Evolutionary conservation across 768 basidiomycete genomes (phyloP), one percentile per base, ranked within the genome.

Genomic region (Cystobasidium onofrii): DNA sequence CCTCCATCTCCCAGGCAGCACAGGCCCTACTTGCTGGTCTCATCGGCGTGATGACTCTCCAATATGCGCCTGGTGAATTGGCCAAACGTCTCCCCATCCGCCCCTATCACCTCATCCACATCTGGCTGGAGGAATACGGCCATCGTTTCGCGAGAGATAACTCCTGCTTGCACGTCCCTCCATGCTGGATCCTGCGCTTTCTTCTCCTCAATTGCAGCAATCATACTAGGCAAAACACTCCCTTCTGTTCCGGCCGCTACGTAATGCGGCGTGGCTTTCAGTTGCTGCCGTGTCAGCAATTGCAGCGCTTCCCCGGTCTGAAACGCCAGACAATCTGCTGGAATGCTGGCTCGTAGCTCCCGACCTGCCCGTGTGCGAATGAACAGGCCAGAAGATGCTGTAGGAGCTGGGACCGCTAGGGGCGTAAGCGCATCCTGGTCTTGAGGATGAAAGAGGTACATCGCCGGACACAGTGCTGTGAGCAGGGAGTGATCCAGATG

Each of bases 271-370:
- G 96, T 99, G 0, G 96, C 96, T 52, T 88, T 86, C 18, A 99
- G 84, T 70, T 84, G 86, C 17, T 88, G 87, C 12, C 85, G 87
- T 0, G 95, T 97, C 27, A 94, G 88, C 27, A 97, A 84, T 80
- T 96, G 88, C 25, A 99, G 86, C 10, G 95, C 91, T 82, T 99
- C 93, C 6, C 96, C 96, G 0, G 93, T 98, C 81, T 99, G 96
- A 81, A 99, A 97, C 1, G 94, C 95, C 64, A 95, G 82, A 78
- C 89, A 91, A 79, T 90, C 86, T 20, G 82, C 78, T 2, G 96
- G 95, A 75, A 99, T 96, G 0, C 87, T 84, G 20, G 95, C 91
- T 80, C 91, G 93, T 17, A 86, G 87, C 31, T 94, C 80, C 43
- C 52, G 44, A 1, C 90, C 88, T 1, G 88, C 88, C 39, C 94